Conservation (phyloP, 805 yeast genomes). For the Soucietia sequanensis region DNA sequence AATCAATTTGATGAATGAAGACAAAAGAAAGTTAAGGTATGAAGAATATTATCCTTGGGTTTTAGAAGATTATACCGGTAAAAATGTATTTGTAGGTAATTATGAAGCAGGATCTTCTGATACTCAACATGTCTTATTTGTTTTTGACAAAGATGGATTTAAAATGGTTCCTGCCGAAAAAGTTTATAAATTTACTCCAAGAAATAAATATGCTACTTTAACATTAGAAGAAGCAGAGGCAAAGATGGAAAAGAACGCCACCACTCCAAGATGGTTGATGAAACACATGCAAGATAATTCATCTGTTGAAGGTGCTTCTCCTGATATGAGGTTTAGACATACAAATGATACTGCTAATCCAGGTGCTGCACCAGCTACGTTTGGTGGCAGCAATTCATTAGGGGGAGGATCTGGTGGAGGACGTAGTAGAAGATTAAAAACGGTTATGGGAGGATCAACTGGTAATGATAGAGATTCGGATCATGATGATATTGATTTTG, state of each 20-base stretch:
- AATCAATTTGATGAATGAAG: constrained; percentile 76
- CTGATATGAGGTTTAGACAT: constrained; percentile 48
- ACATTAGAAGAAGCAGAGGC: constrained; percentile 96
- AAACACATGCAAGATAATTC: constrained; percentile 71
- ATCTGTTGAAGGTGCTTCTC: constrained; percentile 41
- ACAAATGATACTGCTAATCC: constrained; percentile 5
- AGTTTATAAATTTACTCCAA: constrained; percentile 87
- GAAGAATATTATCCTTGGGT: constrained; percentile 99
- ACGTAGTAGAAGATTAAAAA: constrained; percentile 27
- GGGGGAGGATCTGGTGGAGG: no score
- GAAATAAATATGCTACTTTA: constrained; percentile 90
- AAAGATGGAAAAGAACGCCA: constrained; percentile 75
- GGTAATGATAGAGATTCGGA: constrained; percentile 63
- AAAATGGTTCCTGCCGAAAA: constrained; percentile 95
- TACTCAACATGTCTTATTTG: constrained; percentile 73
- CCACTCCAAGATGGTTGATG: constrained; percentile 95
- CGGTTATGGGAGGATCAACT: constrained; percentile 44
- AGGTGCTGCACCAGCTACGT: constrained; percentile 7
- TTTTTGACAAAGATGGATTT: constrained; percentile 84
- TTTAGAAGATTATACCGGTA: constrained; percentile 92
- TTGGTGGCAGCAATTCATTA: constrained; percentile 5
- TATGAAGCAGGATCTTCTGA: constrained; percentile 90
- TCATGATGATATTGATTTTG: constrained; percentile 89
- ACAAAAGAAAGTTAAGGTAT: constrained; percentile 78
- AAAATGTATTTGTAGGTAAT: constrained; percentile 91